phyloP scores from a whole-genome alignment of 164 flowering plant genomes.

The Annona squamosa region DNA sequence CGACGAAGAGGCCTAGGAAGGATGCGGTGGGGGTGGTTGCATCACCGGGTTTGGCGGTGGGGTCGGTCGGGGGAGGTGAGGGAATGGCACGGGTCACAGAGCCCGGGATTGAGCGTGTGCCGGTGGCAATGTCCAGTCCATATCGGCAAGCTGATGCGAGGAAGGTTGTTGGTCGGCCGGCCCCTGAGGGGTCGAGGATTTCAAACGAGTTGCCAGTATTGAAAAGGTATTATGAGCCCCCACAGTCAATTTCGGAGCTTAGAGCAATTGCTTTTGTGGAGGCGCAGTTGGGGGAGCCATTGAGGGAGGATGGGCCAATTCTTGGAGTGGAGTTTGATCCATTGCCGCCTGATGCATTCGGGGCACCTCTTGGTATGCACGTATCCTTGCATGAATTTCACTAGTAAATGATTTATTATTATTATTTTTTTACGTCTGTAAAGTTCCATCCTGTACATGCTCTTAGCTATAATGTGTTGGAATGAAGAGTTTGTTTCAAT shows the following conservation, averaged over 20 bases:
- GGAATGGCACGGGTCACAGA: conserved; percentile 10
- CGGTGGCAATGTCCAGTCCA: conserved; percentile 45
- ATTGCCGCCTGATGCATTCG: conserved; percentile 89
- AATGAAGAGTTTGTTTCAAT: neutral
- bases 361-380: conserved; percentile 61
- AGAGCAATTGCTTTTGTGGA: conserved; percentile 77
- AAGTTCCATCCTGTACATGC: neutral
- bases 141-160: conserved; percentile 29
- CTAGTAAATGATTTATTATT: neutral
- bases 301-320: conserved; percentile 85
- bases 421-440: neutral
- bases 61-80: conserved; percentile 18
- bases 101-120: conserved; percentile 25
- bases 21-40: conserved; percentile 5
- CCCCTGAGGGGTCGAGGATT: conserved; percentile 40
- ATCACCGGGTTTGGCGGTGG: neutral
- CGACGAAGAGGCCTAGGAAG: conserved; percentile 40
- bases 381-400: neutral
- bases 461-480: neutral
- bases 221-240: conserved; percentile 57
- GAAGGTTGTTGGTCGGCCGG: conserved; percentile 28
- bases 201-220: conserved; percentile 30
- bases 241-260: conserved; percentile 43
- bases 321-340: conserved; percentile 94
- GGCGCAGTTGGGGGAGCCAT: conserved; percentile 72